Evolutionary conservation across 2,329 filamentous ascomycete species (phyloP).

Genomic region (Colletotrichum cordylinicola): DNA sequence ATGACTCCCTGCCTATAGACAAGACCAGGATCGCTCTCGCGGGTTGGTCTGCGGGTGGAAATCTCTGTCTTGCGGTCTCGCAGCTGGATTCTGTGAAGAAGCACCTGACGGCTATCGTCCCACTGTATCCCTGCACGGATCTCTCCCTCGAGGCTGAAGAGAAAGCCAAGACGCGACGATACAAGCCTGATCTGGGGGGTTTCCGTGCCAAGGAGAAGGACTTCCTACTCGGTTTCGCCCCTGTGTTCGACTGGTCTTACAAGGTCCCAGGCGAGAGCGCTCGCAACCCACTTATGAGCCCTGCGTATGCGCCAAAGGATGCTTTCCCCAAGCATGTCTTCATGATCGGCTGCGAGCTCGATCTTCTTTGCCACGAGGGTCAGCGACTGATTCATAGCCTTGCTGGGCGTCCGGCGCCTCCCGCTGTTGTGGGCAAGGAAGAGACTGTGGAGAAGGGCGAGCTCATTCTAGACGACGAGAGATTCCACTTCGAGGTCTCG

Average conservation of each 20-base stretch:
- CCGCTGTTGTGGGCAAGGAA: conserved; percentile 32
- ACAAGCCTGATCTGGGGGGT: conserved; percentile 27
- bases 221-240: conserved; percentile 22
- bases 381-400: conserved; percentile 42
- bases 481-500: conserved; percentile 30
- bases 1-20: conserved; percentile 51
- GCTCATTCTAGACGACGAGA: conserved; percentile 31
- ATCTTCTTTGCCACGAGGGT: conserved; percentile 44
- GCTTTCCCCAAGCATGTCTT: conserved; percentile 41
- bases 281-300: conserved; percentile 37
- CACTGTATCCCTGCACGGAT: conserved; percentile 48
- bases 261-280: conserved; percentile 31
- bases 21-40: conserved; percentile 41
- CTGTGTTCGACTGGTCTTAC: conserved; percentile 37
- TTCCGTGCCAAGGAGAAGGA: conserved; percentile 22
- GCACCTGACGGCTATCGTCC: conserved; percentile 36
- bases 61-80: conserved; percentile 46
- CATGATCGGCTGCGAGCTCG: conserved; percentile 41
- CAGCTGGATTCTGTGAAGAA: conserved; percentile 42
- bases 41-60: conserved; percentile 59
- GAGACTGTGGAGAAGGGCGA: conserved; percentile 25
- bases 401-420: conserved; percentile 33
- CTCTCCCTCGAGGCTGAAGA: conserved; percentile 30
- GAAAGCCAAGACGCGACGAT: conserved; percentile 28
- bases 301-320: conserved; percentile 34